Base-by-base conservation (phyloP, 2,329 filamentous ascomycete species). In the Neophaeococcomyces mojaviensis region DNA sequence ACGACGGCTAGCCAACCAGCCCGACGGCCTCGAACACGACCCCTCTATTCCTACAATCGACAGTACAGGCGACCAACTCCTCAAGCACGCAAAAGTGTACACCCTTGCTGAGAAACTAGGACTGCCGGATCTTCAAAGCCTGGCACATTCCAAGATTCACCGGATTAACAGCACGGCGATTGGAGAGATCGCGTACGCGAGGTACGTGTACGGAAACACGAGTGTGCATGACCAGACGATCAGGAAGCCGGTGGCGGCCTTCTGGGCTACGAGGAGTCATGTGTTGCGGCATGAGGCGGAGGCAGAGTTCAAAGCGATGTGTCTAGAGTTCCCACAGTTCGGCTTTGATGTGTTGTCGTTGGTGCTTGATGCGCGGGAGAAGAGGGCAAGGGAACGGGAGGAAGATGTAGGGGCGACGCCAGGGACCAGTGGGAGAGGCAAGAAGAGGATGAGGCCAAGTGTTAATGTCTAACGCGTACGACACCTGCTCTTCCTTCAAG, bases 131-230 rank as follows among this genome's bases (percentile, higher is more conserved):
- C 79, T 96, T 52, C 86, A 86, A 65, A 78, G 74, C 15, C 79
- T 95, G 22, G 84, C 88, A 2, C 86, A 86, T 62, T 81, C 79
- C 62, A 96, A 96, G 73, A 95, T 96, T 59, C 88, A 95, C 71
- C 86, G 86, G 63, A 85, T 94, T 59, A 84, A 88, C 61, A 87
- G 84, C 36, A 94, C 86, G 0, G 87, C 88, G 30, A 84, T 83
- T 68, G 89, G 88, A 64, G 89, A 96, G 72, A 89, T 96, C 60
- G 80, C 82, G 20, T 96, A 95, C 65, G 89, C 89, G 7, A 81
- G 88, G 63, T 96, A 88, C 68, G 85, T 94, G 26, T 95, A 95
- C 71, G 79, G 79, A 50, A 79, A 87, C 67, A 92, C 86, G 9
- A 65, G 68, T 45, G 66, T 73, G 39, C 79, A 84, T 50, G 87